Evolutionary conservation across 1,284 basidiomycete species (phyloP), one percentile per base, ranked within the genome.

Genomic region (Peniophora sp.): DNA sequence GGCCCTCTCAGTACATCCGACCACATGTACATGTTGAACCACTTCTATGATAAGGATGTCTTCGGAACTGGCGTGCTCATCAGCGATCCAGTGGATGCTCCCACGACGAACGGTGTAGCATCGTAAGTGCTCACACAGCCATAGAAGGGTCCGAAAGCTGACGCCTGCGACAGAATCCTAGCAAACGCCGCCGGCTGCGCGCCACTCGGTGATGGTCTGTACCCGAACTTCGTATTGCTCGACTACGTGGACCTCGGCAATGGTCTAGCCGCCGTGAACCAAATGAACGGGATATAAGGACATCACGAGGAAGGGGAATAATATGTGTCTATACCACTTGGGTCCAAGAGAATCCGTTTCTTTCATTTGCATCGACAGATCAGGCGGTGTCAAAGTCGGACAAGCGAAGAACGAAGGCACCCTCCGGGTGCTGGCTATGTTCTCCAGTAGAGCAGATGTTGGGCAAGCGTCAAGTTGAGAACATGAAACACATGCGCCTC

Each of bases 21-120:
- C 53, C 79, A 81, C 58, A 72, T 75, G 58, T 76, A 77, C 58
- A 66, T 80, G 67, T 76, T 81, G 60, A 82, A 81, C 62, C 79
- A 82, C 58, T 75, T 72, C 20, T 62, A 80, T 17, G 75, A 81
- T 64, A 68, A 64, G 47, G 55, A 68, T 51, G 34, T 71, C 20
- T 51, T 70, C 52, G 64, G 53, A 48, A 59, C 58, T 16, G 71
- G 69, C 17, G 60, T 76, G 45, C 63, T 74, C 34, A 59, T 75
- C 51, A 65, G 63, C 50, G 73, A 77, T 58, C 69, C 63, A 1
- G 32, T 52, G 0, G 63, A 70, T 44, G 73, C 73, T 1, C 36
- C 58, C 0, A 73, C 62, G 3, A 77, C 74, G 2, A 78, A 78
- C 53, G 56, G 70, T 27, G 62, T 73, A 14, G 45, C 60, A 20